Evolutionary conservation across 306 rosid species (phyloP).

Genomic region (Malus asiatica): DNA sequence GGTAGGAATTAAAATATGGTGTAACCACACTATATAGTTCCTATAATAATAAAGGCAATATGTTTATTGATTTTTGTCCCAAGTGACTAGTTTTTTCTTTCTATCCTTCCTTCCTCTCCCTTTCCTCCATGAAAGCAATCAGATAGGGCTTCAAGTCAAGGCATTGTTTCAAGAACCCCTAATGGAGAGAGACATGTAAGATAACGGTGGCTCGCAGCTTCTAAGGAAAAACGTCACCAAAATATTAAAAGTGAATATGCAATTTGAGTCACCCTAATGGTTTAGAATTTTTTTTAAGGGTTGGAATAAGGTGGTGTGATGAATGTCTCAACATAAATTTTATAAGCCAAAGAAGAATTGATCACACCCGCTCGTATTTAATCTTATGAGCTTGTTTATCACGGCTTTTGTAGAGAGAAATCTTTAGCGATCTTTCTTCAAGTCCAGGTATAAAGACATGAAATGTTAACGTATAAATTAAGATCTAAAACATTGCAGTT

Average conservation of each 20-base stretch:
- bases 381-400: background rate
- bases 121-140: background rate
- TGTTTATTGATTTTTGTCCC: too few relatives aligned
- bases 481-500: background rate
- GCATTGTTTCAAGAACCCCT: background rate
- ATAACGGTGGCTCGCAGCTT: background rate
- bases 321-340: too few relatives aligned
- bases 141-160: background rate
- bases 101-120: too few relatives aligned
- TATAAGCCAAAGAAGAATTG: background rate
- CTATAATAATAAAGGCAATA: too few relatives aligned
- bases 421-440: too few relatives aligned
- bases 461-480: too few relatives aligned
- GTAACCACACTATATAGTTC: too few relatives aligned
- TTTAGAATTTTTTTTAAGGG: background rate
- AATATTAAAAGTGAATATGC: background rate
- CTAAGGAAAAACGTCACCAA: background rate
- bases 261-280: background rate
- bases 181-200: background rate
- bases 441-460: too few relatives aligned
- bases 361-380: background rate
- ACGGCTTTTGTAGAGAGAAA: background rate
- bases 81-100: too few relatives aligned
- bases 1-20: too few relatives aligned
- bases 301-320: background rate